These are phyloP conservation scores for Geotrichum histeridarum DNA, from an alignment of 1,139 yeast species.

Conservation along the genomic window DNA sequence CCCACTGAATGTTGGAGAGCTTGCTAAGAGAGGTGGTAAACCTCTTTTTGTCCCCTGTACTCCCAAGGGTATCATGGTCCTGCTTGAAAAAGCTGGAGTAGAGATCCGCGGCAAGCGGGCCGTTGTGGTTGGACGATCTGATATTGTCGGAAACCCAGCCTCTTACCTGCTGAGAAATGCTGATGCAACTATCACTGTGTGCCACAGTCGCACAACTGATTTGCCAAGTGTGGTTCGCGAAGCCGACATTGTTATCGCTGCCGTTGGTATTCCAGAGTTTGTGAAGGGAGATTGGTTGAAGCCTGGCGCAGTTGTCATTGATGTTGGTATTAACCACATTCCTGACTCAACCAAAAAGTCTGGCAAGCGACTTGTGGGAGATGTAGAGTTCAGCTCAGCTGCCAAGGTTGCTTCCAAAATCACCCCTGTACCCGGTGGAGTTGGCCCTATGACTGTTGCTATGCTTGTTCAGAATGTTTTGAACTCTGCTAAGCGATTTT, in stretches of 20 bases:
- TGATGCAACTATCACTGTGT: slow-evolving; percentile 80
- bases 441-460: slow-evolving; percentile 99
- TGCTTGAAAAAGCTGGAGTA: slow-evolving; percentile 61
- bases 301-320: slow-evolving; percentile 79
- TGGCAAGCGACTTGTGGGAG: slow-evolving; percentile 88
- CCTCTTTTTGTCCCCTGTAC: slow-evolving; percentile 93
- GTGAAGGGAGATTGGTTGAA: slow-evolving; percentile 89
- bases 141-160: slow-evolving; percentile 93
- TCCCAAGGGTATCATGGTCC: slow-evolving; percentile 86
- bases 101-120: slow-evolving; percentile 70
- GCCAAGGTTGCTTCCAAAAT: slow-evolving; percentile 62
- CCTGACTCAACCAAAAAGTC: slow-evolving; percentile 71
- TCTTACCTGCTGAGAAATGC: slow-evolving; percentile 73
- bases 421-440: slow-evolving; percentile 99
- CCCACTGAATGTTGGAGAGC: slow-evolving; percentile 83
- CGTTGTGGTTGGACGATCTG: slow-evolving; percentile 94
- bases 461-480: slow-evolving; percentile 86
- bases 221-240: slow-evolving; percentile 53
- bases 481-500: slow-evolving; percentile 60
- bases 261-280: slow-evolving; percentile 78
- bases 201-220: slow-evolving; percentile 72
- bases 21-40: slow-evolving; percentile 79
- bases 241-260: slow-evolving; percentile 91
- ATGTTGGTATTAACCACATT: slow-evolving; percentile 91
- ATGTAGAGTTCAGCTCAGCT: slow-evolving; percentile 75